Evolutionary conservation across 768 basidiomycete species (phyloP).

Genomic region (Chalciporus pseudorubinellus): DNA sequence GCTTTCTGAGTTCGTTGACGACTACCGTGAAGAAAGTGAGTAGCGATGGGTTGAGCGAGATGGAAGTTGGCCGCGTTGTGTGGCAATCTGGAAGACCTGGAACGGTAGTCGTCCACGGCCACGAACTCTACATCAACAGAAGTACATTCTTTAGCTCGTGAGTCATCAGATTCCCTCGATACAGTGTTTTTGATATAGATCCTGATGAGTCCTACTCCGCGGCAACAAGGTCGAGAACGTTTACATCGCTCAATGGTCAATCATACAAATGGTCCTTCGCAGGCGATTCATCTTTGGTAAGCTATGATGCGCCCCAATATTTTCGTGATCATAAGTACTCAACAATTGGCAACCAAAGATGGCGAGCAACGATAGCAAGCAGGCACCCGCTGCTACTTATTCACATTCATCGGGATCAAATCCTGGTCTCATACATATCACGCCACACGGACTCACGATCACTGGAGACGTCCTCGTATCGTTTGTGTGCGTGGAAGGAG

Average conservation of each 20-base stretch:
- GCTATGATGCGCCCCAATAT: background rate
- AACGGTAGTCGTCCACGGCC: conserved; percentile 27
- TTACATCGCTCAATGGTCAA: conserved; percentile 34
- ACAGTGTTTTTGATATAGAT: background rate
- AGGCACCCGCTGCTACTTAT: conserved; percentile 32
- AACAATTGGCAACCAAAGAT: conserved; percentile 25
- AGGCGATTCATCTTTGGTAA: conserved; percentile 31
- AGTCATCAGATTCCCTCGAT: conserved; percentile 10
- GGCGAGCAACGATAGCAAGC: conserved; percentile 34
- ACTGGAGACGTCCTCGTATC: conserved; percentile 32
- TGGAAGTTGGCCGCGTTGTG: conserved; percentile 27
- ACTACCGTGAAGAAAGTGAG: conserved; percentile 27
- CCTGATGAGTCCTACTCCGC: background rate
- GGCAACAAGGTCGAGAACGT: conserved; percentile 29
- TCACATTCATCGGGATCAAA: conserved; percentile 24
- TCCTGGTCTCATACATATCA: conserved; percentile 32
- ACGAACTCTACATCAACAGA: conserved; percentile 22
- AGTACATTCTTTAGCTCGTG: conserved; percentile 32
- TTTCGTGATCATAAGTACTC: background rate
- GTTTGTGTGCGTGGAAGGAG: conserved; percentile 34
- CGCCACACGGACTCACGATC: conserved; percentile 33
- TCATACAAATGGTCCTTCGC: conserved; percentile 36
- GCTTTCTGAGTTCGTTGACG: conserved; percentile 9
- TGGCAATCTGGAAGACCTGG: conserved; percentile 32
- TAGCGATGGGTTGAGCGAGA: conserved; percentile 21